Conservation (phyloP, 495 filamentous ascomycete species). For the Aspergillus cristatus region DNA sequence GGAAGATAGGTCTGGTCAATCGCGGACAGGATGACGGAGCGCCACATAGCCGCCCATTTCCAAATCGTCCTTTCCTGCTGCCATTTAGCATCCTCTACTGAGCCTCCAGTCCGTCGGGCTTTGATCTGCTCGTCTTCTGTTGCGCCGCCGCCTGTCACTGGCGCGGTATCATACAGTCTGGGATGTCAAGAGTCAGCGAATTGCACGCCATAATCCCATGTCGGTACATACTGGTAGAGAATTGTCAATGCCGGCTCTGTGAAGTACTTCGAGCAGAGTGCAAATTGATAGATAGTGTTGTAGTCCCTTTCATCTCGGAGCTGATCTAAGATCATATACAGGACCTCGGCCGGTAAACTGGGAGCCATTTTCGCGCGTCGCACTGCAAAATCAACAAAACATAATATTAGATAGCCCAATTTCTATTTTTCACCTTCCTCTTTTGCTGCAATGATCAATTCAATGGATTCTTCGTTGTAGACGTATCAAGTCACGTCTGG, state of each 20-base stretch:
- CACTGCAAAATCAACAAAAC: too few relatives aligned
- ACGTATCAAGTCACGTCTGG: too few relatives aligned
- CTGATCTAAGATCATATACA: conserved; percentile 21
- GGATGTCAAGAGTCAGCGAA: conserved; percentile 1
- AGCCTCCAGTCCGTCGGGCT: too few relatives aligned
- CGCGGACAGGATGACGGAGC: conserved; percentile 59
- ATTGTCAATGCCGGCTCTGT: conserved; percentile 48
- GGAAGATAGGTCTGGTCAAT: conserved; percentile 54
- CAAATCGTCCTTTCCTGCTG: conserved; percentile 15
- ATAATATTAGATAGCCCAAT: too few relatives aligned
- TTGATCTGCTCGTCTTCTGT: conserved; percentile 28
- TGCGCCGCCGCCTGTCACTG: conserved; percentile 23
- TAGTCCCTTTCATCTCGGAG: conserved; percentile 19
- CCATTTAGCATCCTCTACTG: conserved; percentile 4
- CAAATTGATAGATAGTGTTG: conserved; percentile 21
- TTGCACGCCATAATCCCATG: neutral
- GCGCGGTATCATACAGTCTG: conserved; percentile 31
- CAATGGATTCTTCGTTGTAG: too few relatives aligned
- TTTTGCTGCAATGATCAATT: too few relatives aligned
- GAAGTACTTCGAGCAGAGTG: conserved; percentile 23
- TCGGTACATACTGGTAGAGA: conserved; percentile 49
- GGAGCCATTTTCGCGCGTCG: conserved; percentile 9
- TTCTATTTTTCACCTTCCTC: too few relatives aligned
- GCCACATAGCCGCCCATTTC: conserved; percentile 58
- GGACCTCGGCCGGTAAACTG: conserved; percentile 14